Conservation (phyloP, 495 filamentous ascomycete species). For the Trichoderma orchidacearum region DNA sequence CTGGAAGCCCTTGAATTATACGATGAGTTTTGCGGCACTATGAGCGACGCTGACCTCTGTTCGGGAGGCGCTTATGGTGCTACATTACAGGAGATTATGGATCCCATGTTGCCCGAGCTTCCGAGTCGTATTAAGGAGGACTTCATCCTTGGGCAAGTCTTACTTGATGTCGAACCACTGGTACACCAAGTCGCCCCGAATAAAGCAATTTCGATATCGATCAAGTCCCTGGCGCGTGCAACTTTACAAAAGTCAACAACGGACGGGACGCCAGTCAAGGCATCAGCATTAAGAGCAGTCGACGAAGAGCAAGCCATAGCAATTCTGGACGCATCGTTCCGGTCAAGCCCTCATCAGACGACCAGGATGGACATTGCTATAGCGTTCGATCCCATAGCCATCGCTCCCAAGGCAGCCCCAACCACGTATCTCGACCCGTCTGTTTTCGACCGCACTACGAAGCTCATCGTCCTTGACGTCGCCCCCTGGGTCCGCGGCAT, state of each 20-base stretch:
- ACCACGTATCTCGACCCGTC: constrained; percentile 38
- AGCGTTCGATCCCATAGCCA: constrained; percentile 44
- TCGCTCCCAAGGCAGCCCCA: constrained; percentile 19
- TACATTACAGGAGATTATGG: constrained; percentile 32
- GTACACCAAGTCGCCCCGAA: constrained; percentile 12
- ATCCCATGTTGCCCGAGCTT: constrained; percentile 46
- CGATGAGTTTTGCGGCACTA: constrained; percentile 17
- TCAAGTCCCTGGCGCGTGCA: constrained; percentile 23
- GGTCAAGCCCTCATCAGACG: constrained; percentile 8
- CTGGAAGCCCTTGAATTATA: constrained; percentile 17
- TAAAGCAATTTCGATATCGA: constrained; percentile 10
- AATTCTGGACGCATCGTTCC: constrained; percentile 14
- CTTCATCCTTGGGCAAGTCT: neutral
- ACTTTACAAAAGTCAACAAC: constrained; percentile 9
- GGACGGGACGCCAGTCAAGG: neutral
- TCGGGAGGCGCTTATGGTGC: constrained; percentile 23
- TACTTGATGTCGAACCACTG: constrained; percentile 3
- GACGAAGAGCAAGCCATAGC: constrained; percentile 14
- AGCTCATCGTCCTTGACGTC: constrained; percentile 55
- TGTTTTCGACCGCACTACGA: constrained; percentile 54
- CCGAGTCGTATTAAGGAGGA: constrained; percentile 11
- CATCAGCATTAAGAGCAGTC: constrained; percentile 8
- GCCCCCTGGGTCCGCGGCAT: constrained; percentile 77
- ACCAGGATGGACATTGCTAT: constrained; percentile 29
- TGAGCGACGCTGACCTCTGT: constrained; percentile 39